A percentile compares a stretch with the other conserved stretches of the same genome.
phyloP scores from a whole-genome alignment of 139 green algal genomes.

The Chlamydomonas sphaeroides region DNA sequence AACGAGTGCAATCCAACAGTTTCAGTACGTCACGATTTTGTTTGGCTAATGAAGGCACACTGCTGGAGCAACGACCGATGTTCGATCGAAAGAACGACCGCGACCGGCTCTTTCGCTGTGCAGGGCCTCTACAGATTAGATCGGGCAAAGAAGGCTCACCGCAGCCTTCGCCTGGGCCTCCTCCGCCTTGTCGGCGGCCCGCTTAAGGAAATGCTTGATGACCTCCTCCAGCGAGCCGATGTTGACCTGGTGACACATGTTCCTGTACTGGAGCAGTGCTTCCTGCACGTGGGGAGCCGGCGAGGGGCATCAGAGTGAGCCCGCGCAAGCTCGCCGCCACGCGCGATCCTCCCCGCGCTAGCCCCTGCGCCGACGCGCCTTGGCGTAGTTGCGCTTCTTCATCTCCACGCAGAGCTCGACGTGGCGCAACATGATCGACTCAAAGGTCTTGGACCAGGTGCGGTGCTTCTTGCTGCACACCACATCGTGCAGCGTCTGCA shows the following conservation, averaged over 20 bases:
- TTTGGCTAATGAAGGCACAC: too few relatives aligned
- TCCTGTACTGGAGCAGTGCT: conserved; percentile 98
- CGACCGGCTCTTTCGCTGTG: too few relatives aligned
- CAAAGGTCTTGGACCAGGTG: conserved; percentile 93
- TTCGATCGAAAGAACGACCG: too few relatives aligned
- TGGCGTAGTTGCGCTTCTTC: conserved; percentile 91
- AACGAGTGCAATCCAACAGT: too few relatives aligned
- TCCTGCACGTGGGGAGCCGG: conserved; percentile 87
- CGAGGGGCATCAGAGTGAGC: too few relatives aligned
- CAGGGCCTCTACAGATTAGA: too few relatives aligned
- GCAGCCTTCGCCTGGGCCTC: conserved; percentile 80
- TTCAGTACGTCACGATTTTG: too few relatives aligned
- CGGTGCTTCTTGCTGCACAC: conserved; percentile 96
- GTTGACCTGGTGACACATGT: conserved; percentile 97
- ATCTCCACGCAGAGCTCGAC: conserved; percentile 95
- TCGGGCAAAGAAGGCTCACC: conserved; percentile 47
- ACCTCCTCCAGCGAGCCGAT: conserved; percentile 96
- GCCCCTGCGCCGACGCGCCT: too few relatives aligned
- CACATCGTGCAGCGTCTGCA: conserved; percentile 95
- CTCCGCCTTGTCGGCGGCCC: conserved; percentile 90
- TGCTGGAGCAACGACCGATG: too few relatives aligned
- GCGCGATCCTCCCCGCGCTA: too few relatives aligned
- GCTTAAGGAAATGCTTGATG: conserved; percentile 97
- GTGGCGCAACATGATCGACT: conserved; percentile 97
- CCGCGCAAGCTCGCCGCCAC: too few relatives aligned